Evolutionary conservation across 768 basidiomycete genomes (phyloP).

Genomic region (Collybiopsis luxurians): DNA sequence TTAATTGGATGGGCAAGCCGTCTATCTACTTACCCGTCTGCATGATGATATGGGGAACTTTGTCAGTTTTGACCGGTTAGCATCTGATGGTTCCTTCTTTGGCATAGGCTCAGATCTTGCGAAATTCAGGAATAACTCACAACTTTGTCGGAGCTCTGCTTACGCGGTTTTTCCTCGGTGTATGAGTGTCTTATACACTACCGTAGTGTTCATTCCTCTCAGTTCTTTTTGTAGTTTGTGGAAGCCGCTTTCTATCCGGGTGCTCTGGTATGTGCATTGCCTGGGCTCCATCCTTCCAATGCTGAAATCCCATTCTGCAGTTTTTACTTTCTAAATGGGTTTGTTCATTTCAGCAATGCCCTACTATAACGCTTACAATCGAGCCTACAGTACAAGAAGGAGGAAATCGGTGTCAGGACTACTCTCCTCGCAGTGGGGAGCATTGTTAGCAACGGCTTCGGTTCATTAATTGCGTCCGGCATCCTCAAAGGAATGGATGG

Average conservation of each 20-base stretch:
- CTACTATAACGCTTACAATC: background rate
- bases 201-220: background rate
- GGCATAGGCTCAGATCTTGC: conserved; percentile 19
- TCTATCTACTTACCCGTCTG: conserved; percentile 65
- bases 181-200: background rate
- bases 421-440: conserved; percentile 48
- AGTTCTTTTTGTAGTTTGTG: conserved; percentile 28
- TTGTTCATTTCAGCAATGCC: background rate
- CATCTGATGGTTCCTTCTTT: background rate
- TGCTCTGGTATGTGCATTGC: conserved; percentile 22
- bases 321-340: conserved; percentile 20
- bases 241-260: conserved; percentile 45
- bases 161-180: conserved; percentile 37
- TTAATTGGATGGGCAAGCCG: conserved; percentile 66
- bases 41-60: conserved; percentile 43
- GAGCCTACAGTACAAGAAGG: conserved; percentile 33
- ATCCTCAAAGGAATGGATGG: conserved; percentile 47
- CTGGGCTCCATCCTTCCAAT: background rate
- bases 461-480: conserved; percentile 41
- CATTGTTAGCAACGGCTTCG: conserved; percentile 55
- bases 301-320: background rate
- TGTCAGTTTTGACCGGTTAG: conserved; percentile 1
- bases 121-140: background rate
- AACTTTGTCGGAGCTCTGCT: conserved; percentile 28
- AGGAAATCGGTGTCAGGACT: conserved; percentile 35